These are phyloP conservation scores for Priceomyces carsonii DNA, from an alignment of 805 yeast species.

Conservation along the genomic window DNA sequence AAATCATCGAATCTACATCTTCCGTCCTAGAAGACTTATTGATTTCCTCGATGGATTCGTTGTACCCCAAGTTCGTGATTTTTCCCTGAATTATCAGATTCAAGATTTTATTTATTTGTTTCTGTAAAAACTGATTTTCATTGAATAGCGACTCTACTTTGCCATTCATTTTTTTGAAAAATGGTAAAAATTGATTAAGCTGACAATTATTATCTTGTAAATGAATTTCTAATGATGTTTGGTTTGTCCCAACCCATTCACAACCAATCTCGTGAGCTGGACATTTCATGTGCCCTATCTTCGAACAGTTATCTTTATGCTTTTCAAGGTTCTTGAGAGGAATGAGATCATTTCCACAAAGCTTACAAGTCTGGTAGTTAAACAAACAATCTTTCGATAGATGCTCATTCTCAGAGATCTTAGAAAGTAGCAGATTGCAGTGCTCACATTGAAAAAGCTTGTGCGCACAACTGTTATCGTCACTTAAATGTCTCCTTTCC, in stretches of 20 bases:
- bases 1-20: constrained; percentile 29
- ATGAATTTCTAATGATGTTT: constrained; percentile 38
- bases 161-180: constrained; percentile 18
- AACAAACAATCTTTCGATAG: constrained; percentile 37
- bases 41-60: constrained; percentile 49
- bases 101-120: constrained; percentile 46
- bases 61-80: constrained; percentile 50
- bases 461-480: constrained; percentile 39
- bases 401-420: constrained; percentile 33
- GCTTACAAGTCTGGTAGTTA: constrained; percentile 43
- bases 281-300: constrained; percentile 41
- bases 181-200: constrained; percentile 30
- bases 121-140: constrained; percentile 42
- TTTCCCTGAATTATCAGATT: constrained; percentile 51
- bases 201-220: constrained; percentile 30
- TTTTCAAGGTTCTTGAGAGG: constrained; percentile 36
- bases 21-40: constrained; percentile 19
- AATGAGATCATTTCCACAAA: constrained; percentile 42
- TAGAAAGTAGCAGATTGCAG: constrained; percentile 32
- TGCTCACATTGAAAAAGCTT: constrained; percentile 31
- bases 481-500: constrained; percentile 20
- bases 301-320: constrained; percentile 45
- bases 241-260: constrained; percentile 43
- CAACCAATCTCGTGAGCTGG: constrained; percentile 53
- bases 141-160: constrained; percentile 25